These are phyloP conservation scores for Quillaja saponaria DNA, from an alignment of 306 rosid species.

Conservation along the genomic window DNA sequence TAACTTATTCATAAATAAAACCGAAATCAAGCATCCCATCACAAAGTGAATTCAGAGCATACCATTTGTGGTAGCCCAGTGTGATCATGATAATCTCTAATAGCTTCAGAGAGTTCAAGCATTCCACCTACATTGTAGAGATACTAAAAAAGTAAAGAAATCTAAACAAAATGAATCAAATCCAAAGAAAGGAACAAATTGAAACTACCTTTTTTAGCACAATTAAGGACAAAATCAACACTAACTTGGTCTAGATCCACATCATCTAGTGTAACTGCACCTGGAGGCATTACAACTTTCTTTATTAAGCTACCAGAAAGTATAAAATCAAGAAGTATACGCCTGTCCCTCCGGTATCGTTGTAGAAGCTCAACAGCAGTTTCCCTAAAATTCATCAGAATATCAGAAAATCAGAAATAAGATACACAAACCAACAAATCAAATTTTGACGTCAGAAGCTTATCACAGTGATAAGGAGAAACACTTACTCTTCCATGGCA, in stretches of 20 bases:
- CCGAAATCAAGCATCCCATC: constrained; percentile 16
- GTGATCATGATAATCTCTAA: constrained; percentile 93
- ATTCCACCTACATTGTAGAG: constrained; percentile 56
- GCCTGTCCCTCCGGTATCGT: constrained; percentile 83
- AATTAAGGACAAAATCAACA: constrained; percentile 83
- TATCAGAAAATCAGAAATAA: background rate
- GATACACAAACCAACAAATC: constrained; percentile 7
- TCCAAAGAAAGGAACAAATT: background rate
- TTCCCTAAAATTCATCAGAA: constrained; percentile 53
- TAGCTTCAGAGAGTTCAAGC: constrained; percentile 98
- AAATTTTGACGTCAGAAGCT: constrained; percentile 18
- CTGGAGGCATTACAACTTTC: constrained; percentile 98
- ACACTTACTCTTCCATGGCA: constrained; percentile 87
- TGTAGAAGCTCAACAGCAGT: constrained; percentile 75
- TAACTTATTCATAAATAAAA: constrained; percentile 8
- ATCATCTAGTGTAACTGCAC: constrained; percentile 92
- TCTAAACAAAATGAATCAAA: background rate
- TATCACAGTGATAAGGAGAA: constrained; percentile 10
- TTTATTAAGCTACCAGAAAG: constrained; percentile 87
- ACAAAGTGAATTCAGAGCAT: constrained; percentile 34
- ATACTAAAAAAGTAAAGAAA: constrained; percentile 12
- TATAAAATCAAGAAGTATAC: constrained; percentile 82
- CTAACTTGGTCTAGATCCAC: constrained; percentile 99
- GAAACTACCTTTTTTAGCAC: constrained; percentile 76
- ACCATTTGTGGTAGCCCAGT: constrained; percentile 88